Evolutionary conservation across 1,284 basidiomycete genomes (phyloP).

Genomic region (Tausonia pullulans): DNA sequence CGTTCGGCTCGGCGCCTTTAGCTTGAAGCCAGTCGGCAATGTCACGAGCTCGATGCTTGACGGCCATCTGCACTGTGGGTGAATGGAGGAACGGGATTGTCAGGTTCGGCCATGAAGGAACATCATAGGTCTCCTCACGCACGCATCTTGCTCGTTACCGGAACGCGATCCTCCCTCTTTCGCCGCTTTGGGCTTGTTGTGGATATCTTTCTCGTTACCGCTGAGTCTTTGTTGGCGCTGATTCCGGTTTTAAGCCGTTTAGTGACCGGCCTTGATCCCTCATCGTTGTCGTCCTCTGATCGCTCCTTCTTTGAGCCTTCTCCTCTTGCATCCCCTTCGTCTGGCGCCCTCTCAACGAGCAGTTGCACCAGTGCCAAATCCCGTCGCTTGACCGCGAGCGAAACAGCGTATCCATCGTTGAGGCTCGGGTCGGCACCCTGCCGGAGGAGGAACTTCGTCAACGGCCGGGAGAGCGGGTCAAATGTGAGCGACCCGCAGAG

Average conservation of each 20-base stretch:
- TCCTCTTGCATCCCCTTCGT: conserved; percentile 17
- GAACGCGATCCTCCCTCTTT: conserved; percentile 47
- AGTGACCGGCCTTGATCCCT: conserved; percentile 27
- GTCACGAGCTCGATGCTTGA: conserved; percentile 50
- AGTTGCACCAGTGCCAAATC: conserved; percentile 56
- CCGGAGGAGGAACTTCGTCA: conserved; percentile 46
- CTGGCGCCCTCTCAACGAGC: conserved; percentile 51
- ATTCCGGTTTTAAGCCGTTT: conserved; percentile 23
- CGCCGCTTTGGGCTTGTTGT: background rate
- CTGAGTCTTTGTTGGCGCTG: conserved; percentile 25
- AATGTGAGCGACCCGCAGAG: conserved; percentile 63
- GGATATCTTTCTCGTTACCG: background rate
- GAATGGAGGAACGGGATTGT: background rate
- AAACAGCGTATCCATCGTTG: conserved; percentile 53
- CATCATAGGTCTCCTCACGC: background rate
- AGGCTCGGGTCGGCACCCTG: conserved; percentile 56
- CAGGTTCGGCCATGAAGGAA: background rate
- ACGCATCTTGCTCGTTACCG: conserved; percentile 45
- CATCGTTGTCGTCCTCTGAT: conserved; percentile 37
- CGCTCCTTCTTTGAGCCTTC: conserved; percentile 6
- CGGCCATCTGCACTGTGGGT: conserved; percentile 44
- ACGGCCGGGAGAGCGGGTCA: conserved; percentile 38
- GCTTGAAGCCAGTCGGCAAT: conserved; percentile 64
- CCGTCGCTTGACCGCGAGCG: conserved; percentile 58
- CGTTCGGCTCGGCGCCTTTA: conserved; percentile 42